These are phyloP conservation scores for Claviceps pazoutovae DNA, from an alignment of 2,329 filamentous ascomycete species.

Conservation along the genomic window DNA sequence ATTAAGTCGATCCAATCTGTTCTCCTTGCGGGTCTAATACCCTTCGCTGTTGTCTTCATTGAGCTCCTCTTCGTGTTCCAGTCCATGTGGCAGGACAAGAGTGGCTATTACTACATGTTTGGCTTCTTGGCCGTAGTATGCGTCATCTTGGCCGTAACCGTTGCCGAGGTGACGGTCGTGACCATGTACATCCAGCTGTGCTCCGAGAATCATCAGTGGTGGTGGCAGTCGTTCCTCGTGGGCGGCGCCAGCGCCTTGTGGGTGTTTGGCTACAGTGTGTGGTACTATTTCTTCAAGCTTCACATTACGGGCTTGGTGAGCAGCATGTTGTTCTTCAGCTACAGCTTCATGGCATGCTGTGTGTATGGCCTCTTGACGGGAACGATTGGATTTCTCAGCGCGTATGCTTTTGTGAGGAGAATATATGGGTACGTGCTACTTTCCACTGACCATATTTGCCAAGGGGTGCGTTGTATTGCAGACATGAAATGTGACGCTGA, in stretches of 20 bases:
- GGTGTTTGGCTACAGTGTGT: slow-evolving; percentile 71
- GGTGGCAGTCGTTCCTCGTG: slow-evolving; percentile 78
- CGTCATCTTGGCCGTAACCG: slow-evolving; percentile 57
- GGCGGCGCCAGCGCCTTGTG: slow-evolving; percentile 65
- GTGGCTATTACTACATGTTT: slow-evolving; percentile 83
- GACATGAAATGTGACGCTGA: slow-evolving; percentile 4
- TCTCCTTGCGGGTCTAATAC: slow-evolving; percentile 61
- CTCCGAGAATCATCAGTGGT: slow-evolving; percentile 80
- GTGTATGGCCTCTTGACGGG: slow-evolving; percentile 72
- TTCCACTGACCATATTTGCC: not conserved
- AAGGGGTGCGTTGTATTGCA: too few species aligned
- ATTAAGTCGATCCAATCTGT: slow-evolving; percentile 47
- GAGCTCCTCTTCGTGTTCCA: slow-evolving; percentile 80
- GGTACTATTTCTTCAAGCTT: slow-evolving; percentile 71
- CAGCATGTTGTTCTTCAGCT: slow-evolving; percentile 70
- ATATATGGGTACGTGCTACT: slow-evolving; percentile 56
- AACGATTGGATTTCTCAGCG: slow-evolving; percentile 71
- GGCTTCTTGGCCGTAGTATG: slow-evolving; percentile 68
- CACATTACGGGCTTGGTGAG: slow-evolving; percentile 71
- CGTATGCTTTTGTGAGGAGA: slow-evolving; percentile 69
- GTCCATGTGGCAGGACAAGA: slow-evolving; percentile 81
- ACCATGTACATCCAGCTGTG: slow-evolving; percentile 73
- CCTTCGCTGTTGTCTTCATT: slow-evolving; percentile 79
- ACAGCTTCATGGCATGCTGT: slow-evolving; percentile 67
- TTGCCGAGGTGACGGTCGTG: slow-evolving; percentile 74